Percentiles rank a stretch among this genome's conserved stretches.
phyloP scores from a whole-genome alignment of 208 protist genomes.

The Trypanosoma conorhini region DNA sequence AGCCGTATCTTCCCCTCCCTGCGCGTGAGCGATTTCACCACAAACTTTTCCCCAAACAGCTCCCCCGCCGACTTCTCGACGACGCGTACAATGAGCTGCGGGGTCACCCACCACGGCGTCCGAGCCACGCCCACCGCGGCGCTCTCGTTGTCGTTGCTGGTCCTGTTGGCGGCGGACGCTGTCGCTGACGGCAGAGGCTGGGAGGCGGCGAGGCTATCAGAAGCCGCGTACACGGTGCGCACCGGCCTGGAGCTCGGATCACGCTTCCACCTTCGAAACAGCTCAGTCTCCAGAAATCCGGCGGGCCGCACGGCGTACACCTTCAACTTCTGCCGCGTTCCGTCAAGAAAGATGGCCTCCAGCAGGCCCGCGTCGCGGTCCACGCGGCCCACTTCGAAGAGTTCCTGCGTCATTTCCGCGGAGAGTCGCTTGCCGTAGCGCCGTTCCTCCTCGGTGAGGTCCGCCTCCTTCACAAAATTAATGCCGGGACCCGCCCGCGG shows the following conservation, averaged over 20 bases:
- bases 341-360: slow-evolving; percentile 72
- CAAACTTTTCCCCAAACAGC: slow-evolving; percentile 70
- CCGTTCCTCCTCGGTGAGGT: slow-evolving; percentile 49
- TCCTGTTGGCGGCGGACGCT: neutral
- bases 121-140: neutral
- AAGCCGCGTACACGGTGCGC: slow-evolving; percentile 14
- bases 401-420: slow-evolving; percentile 44
- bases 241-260: slow-evolving; percentile 70
- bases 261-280: slow-evolving; percentile 67
- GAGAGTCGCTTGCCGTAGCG: slow-evolving; percentile 53
- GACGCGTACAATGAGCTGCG: slow-evolving; percentile 71
- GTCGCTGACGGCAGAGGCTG: neutral
- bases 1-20: slow-evolving; percentile 62
- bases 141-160: neutral
- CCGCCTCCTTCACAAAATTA: slow-evolving; percentile 48
- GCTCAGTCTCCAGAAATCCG: slow-evolving; percentile 66
- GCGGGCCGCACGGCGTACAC: slow-evolving; percentile 65
- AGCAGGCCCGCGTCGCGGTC: slow-evolving; percentile 42
- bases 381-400: slow-evolving; percentile 72
- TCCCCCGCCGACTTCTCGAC: slow-evolving; percentile 47
- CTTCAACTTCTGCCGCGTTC: slow-evolving; percentile 49
- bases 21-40: slow-evolving; percentile 49
- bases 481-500: slow-evolving; percentile 1
- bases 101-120: slow-evolving; percentile 72
- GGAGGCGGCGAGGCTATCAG: neutral